phyloP scores from a whole-genome alignment of 495 filamentous ascomycete species.

The Aspergillus saccharolyticus region DNA sequence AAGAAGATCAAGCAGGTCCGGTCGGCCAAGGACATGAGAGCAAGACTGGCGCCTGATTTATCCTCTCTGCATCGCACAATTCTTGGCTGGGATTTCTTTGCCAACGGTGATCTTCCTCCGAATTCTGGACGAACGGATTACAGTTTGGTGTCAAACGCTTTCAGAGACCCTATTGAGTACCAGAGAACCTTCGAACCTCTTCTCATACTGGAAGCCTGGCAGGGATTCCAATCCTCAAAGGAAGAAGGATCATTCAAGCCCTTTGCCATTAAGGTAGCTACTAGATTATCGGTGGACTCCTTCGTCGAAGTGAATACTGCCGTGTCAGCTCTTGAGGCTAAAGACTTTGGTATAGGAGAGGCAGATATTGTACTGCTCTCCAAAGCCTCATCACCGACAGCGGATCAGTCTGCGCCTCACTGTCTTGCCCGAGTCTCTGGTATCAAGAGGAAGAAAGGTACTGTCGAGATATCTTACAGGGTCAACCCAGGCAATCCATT shows the following conservation, averaged over 20 bases:
- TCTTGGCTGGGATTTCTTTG: constrained; percentile 90
- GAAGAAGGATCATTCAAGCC: constrained; percentile 76
- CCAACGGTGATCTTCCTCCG: constrained; percentile 77
- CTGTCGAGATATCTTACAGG: constrained; percentile 77
- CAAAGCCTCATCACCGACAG: constrained; percentile 59
- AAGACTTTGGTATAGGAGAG: constrained; percentile 68
- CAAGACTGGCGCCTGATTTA: constrained; percentile 84
- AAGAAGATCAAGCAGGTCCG: constrained; percentile 72
- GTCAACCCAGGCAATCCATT: constrained; percentile 61
- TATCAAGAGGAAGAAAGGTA: constrained; percentile 71
- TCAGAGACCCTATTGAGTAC: constrained; percentile 69
- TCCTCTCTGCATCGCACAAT: constrained; percentile 78
- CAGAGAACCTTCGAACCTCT: constrained; percentile 87
- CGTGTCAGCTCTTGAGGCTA: constrained; percentile 62
- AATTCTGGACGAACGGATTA: constrained; percentile 62
- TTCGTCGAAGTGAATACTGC: constrained; percentile 87
- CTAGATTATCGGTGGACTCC: constrained; percentile 81
- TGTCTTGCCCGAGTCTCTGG: constrained; percentile 80
- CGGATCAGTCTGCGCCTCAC: constrained; percentile 59
- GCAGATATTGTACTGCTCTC: constrained; percentile 87
- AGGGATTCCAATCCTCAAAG: constrained; percentile 81
- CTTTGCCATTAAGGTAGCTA: constrained; percentile 79
- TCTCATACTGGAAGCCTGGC: constrained; percentile 91
- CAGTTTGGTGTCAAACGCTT: constrained; percentile 66
- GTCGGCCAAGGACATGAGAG: constrained; percentile 87